Evolutionary conservation across 78 protist genomes (phyloP).

Genomic region (Anaeramoeba flamelloides): DNA sequence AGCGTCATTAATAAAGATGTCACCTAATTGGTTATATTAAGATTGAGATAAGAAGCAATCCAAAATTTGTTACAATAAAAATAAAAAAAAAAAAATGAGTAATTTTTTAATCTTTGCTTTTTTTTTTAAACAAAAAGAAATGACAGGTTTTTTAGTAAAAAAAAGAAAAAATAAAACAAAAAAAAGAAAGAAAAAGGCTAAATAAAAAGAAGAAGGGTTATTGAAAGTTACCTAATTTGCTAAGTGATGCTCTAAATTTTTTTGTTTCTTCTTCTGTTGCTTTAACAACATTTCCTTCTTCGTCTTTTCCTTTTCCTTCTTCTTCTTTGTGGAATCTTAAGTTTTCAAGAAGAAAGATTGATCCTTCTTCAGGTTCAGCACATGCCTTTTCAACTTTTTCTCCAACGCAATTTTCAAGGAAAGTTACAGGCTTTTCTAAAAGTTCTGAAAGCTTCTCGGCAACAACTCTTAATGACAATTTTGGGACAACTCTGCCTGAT

Average conservation of each 20-base stretch:
- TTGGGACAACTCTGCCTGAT: slow-evolving; percentile 55
- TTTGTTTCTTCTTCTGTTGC: slow-evolving; percentile 52
- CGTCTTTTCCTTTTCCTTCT: slow-evolving; percentile 49
- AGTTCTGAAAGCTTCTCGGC: slow-evolving; percentile 16
- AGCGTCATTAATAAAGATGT: slow-evolving; percentile 90
- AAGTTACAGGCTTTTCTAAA: slow-evolving; percentile 33
- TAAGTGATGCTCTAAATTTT: slow-evolving; percentile 71
- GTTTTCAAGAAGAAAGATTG: slow-evolving; percentile 83
- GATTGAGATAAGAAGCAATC: too few relatives aligned
- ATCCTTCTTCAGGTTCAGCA: not conserved
- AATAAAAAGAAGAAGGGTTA: slow-evolving; percentile 12
- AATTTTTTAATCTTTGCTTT: too few relatives aligned
- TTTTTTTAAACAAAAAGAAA: too few relatives aligned
- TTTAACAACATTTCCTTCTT: slow-evolving; percentile 38
- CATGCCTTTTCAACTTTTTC: slow-evolving; percentile 31
- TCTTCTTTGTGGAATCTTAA: slow-evolving; percentile 92
- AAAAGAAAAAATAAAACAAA: too few relatives aligned
- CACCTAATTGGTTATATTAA: slow-evolving; percentile 72
- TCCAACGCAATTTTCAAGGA: slow-evolving; percentile 59
- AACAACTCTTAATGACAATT: slow-evolving; percentile 52
- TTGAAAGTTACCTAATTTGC: slow-evolving; percentile 45
- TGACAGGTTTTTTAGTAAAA: too few relatives aligned
- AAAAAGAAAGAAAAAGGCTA: not conserved
- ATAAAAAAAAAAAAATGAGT: too few relatives aligned
- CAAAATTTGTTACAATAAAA: too few relatives aligned